A percentile compares a stretch with the other conserved stretches of the same genome.
phyloP scores from a whole-genome alignment of 2,329 filamentous ascomycete genomes.

The Apiospora rasikravindrae region DNA sequence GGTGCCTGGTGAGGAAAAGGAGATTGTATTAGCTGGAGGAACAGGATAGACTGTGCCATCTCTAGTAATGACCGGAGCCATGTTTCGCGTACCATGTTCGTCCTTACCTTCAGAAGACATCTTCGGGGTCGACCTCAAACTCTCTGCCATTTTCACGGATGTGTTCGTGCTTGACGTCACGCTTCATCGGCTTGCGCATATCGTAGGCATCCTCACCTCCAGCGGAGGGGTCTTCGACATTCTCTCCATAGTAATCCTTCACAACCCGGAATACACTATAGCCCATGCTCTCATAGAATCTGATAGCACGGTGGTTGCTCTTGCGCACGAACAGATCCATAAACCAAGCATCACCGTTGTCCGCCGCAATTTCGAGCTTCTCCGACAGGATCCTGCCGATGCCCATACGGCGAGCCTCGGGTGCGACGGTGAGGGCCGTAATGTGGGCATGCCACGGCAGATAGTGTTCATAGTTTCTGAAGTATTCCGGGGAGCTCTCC shows the following conservation, averaged over 20 bases:
- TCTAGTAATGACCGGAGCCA: background rate
- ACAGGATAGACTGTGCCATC: background rate
- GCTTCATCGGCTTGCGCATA: constrained; percentile 90
- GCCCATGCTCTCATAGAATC: constrained; percentile 88
- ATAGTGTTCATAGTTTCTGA: constrained; percentile 82
- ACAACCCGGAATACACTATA: constrained; percentile 91
- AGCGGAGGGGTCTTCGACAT: constrained; percentile 67
- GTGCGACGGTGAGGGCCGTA: constrained; percentile 91
- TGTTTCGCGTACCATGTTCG: background rate
- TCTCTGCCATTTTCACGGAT: constrained; percentile 81
- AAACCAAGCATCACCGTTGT: constrained; percentile 88
- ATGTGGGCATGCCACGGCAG: constrained; percentile 99
- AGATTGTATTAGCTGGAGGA: background rate
- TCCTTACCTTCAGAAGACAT: constrained; percentile 72
- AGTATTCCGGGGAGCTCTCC: constrained; percentile 80
- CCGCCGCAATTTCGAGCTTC: constrained; percentile 80
- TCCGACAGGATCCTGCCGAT: constrained; percentile 84
- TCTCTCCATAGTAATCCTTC: constrained; percentile 90
- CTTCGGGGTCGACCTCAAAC: constrained; percentile 77
- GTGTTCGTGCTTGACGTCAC: constrained; percentile 78
- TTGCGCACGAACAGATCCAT: constrained; percentile 92
- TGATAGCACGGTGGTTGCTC: constrained; percentile 86
- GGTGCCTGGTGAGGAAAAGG: constrained; percentile 37
- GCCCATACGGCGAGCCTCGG: constrained; percentile 81
- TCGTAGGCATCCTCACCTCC: constrained; percentile 88